Evolutionary conservation across 1,139 yeast genomes (phyloP), one percentile per base, ranked within the genome.

Genomic region (Debaryomyces coudertii): DNA sequence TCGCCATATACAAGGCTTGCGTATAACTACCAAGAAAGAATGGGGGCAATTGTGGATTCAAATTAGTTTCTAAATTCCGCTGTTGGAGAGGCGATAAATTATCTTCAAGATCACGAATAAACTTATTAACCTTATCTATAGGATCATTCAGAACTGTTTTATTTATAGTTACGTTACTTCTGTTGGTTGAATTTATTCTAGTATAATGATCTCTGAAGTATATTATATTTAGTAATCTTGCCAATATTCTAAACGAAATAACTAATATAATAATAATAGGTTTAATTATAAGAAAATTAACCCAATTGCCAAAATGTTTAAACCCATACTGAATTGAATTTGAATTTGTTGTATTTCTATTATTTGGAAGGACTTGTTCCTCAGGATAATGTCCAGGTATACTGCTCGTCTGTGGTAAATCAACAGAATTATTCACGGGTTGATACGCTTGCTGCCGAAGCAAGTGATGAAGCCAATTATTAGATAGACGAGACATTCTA

Each of bases 11-110:
- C 45, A 87, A 68, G 1, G 95, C 95, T 53, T 85, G 84, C 0
- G 90, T 79, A 62, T 87, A 88, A 40, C 95, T 85, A 9, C 93
- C 92, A 57, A 83, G 82, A 51, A 76, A 79, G 54, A 87, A 85
- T 7, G 77, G 75, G 0, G 79, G 79, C 42, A 73, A 56, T 7
- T 27, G 43, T 28, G 40, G 46, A 40, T 41, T 37, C 12, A 2
- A 50, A 44, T 15, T 36, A 29, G 14, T 36, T 11, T 31, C 35
- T 14, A 35, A 36, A 36, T 43, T 24, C 11, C 22, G 46, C n/a
- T 53, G 46, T 36, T 59, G 65, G 15, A 55, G 53, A 5, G 68
- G 64, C 2, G 58, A 49, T 34, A 70, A 53, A 46, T 58, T 68
- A 38, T 72, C 76, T 48, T 72, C 77, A 35, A 72, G 52, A 36